Evolutionary conservation across 495 filamentous ascomycete species (phyloP).

Genomic region (Penicillium longicatenatum): DNA sequence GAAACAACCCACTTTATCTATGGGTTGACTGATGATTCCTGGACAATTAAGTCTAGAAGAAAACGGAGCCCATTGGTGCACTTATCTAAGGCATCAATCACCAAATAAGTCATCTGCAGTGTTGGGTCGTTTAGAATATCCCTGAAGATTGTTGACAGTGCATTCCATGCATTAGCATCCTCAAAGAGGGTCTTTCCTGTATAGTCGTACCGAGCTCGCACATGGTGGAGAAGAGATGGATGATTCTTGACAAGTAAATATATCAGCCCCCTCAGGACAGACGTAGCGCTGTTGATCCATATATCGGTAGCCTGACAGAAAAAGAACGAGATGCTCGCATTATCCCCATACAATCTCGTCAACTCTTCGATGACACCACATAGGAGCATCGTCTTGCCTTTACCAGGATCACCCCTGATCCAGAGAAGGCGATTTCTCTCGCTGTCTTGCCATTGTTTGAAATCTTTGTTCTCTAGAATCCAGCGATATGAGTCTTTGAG

Average conservation of each 20-base stretch:
- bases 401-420: slow-evolving; percentile 8
- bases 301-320: slow-evolving; percentile 2
- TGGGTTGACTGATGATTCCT: neutral
- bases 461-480: slow-evolving; percentile 4
- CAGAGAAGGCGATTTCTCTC: neutral
- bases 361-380: slow-evolving; percentile 5
- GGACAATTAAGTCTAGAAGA: slow-evolving; percentile 2
- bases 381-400: slow-evolving; percentile 9
- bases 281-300: neutral
- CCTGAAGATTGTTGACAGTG: slow-evolving; percentile 3
- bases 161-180: slow-evolving; percentile 2
- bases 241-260: neutral
- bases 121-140: neutral
- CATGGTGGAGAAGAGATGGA: slow-evolving; percentile 1
- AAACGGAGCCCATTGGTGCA: slow-evolving; percentile 1
- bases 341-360: neutral
- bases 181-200: slow-evolving; percentile 1
- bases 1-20: slow-evolving; percentile 9
- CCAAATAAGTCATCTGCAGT: slow-evolving; percentile 1
- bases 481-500: slow-evolving; percentile 5
- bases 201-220: neutral
- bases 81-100: slow-evolving; percentile 5
- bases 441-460: slow-evolving; percentile 5
- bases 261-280: slow-evolving; percentile 1
- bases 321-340: slow-evolving; percentile 1